Conservation (phyloP, 352 stramenopile genomes). For the Globisporangium ultimum region DNA sequence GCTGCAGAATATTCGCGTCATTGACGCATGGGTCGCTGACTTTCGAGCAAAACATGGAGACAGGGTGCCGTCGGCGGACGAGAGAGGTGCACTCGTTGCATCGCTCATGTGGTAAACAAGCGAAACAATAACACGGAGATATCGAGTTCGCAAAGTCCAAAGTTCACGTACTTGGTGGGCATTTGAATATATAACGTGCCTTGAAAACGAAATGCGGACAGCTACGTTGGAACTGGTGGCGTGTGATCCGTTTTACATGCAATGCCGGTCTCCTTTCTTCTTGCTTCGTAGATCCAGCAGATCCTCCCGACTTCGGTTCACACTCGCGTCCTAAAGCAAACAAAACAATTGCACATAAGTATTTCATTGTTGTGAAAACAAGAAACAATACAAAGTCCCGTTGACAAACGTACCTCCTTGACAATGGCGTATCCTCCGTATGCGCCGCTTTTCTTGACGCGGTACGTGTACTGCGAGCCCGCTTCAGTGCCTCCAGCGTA, state of each 20-base stretch:
- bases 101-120: conserved; percentile 12
- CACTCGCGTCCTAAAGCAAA: conserved; percentile 30
- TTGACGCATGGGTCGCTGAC: conserved; percentile 10
- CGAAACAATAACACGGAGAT: neutral
- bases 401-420: conserved; percentile 49
- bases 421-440: conserved; percentile 87
- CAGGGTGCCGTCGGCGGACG: neutral
- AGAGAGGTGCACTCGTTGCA: conserved; percentile 3
- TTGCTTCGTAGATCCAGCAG: conserved; percentile 82
- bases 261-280: conserved; percentile 87
- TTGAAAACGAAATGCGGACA: neutral
- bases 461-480: conserved; percentile 67
- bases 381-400: neutral
- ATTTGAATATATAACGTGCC: neutral
- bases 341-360: too few species aligned
- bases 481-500: conserved; percentile 83
- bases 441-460: conserved; percentile 79
- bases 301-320: conserved; percentile 75
- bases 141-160: too few species aligned
- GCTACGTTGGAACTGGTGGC: neutral
- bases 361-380: too few species aligned
- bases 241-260: conserved; percentile 39
- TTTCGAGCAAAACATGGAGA: neutral
- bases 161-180: too few species aligned
- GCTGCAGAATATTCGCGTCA: neutral